These are phyloP conservation scores for Puccinia horiana DNA, from an alignment of 1,284 basidiomycete genomes.

Conservation along the genomic window DNA sequence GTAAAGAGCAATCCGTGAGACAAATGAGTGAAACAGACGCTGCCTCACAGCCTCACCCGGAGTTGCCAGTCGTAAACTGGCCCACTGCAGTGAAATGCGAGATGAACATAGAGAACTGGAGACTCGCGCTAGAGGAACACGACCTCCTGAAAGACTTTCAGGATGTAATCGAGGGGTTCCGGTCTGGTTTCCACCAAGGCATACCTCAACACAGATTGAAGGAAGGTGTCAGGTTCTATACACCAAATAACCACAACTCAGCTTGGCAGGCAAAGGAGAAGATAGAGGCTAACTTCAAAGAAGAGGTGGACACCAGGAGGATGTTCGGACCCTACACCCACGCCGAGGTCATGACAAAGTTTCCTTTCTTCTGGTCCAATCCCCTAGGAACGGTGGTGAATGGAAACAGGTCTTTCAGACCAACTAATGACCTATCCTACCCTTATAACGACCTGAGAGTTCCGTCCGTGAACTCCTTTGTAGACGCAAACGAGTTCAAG, in stretches of 20 bases:
- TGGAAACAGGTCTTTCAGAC: background rate
- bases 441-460: too few relatives aligned
- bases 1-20: background rate
- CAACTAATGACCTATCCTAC: too few relatives aligned
- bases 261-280: background rate
- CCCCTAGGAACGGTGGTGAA: constrained; percentile 2
- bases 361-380: background rate
- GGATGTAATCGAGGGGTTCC: background rate
- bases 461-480: too few relatives aligned
- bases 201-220: background rate
- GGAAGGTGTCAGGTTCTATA: background rate
- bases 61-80: background rate
- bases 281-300: background rate
- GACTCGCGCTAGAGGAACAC: background rate
- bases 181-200: background rate
- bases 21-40: background rate
- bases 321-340: background rate
- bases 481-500: too few relatives aligned
- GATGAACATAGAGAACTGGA: background rate
- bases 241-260: background rate
- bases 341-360: background rate
- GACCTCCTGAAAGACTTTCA: background rate
- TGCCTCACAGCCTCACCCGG: too few relatives aligned
- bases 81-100: background rate
- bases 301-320: background rate